Conservation (phyloP, 73 alveolate species). For the Uronychia setigera region DNA sequence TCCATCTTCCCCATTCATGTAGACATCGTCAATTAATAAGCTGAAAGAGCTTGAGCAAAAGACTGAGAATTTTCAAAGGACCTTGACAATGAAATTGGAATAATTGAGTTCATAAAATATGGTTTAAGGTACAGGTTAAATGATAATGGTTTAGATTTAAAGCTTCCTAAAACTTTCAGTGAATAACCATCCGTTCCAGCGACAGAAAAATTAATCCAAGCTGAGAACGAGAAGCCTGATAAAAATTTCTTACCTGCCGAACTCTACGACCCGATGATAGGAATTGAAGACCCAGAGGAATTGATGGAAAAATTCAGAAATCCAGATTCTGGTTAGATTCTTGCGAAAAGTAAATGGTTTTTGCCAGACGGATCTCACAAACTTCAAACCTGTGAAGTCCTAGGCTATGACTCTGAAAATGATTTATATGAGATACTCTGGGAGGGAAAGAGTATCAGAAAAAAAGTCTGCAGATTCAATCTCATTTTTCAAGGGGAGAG, state of each 20-base stretch:
- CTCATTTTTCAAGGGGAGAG: conserved; percentile 33
- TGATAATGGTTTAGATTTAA: background rate
- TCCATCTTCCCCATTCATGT: conserved; percentile 27
- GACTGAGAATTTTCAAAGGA: background rate
- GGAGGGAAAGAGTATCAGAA: conserved; percentile 35
- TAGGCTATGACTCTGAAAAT: conserved; percentile 21
- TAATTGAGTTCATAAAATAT: background rate
- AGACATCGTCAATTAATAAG: background rate
- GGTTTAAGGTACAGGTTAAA: background rate
- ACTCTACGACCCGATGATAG: conserved; percentile 47
- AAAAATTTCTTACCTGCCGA: conserved; percentile 44
- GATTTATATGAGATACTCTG: conserved; percentile 49
- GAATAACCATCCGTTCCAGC: background rate
- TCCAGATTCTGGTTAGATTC: conserved; percentile 22
- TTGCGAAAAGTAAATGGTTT: conserved; percentile 58
- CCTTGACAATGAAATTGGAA: background rate
- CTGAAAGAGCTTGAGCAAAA: background rate
- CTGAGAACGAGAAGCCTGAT: background rate
- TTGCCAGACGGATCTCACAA: conserved; percentile 52
- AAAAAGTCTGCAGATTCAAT: conserved; percentile 55
- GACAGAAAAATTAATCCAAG: background rate
- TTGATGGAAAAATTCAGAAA: conserved; percentile 20
- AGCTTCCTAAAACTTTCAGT: background rate
- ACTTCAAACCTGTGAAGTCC: conserved; percentile 35
- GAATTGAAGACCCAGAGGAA: conserved; percentile 23